Percentiles rank a stretch among this genome's conserved stretches.
Evolutionary conservation across 805 yeast species (phyloP).

Genomic region (Kodamaea fukazawae): DNA sequence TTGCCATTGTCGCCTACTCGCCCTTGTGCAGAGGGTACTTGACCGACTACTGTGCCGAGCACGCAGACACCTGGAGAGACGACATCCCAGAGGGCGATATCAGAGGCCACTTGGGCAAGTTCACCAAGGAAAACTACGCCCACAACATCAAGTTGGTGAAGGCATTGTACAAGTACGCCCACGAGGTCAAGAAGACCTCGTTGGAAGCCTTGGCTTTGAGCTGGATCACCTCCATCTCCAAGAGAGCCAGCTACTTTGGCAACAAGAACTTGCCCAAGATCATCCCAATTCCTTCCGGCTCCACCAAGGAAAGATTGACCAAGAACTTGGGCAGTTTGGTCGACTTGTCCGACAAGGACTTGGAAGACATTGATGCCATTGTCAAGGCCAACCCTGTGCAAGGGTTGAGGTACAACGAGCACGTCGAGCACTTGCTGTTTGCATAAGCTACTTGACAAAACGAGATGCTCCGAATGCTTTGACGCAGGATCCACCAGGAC

Average conservation of each 20-base stretch:
- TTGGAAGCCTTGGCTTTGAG: conserved; percentile 53
- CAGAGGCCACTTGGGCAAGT: conserved; percentile 52
- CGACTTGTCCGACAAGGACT: conserved; percentile 54
- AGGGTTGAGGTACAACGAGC: conserved; percentile 56
- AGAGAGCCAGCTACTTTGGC: conserved; percentile 51
- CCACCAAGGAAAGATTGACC: conserved; percentile 54
- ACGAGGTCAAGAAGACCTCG: conserved; percentile 43
- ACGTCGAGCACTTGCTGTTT: conserved; percentile 4
- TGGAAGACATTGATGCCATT: conserved; percentile 49
- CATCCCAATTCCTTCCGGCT: conserved; percentile 80
- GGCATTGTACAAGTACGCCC: conserved; percentile 49
- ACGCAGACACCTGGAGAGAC: conserved; percentile 25
- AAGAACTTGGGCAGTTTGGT: conserved; percentile 52
- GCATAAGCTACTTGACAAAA: no score
- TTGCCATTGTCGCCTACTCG: conserved; percentile 77
- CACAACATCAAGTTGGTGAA: conserved; percentile 52
- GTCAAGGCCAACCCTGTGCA: conserved; percentile 41
- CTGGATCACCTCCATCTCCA: conserved; percentile 59
- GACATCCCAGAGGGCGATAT: conserved; percentile 59
- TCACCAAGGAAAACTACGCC: conserved; percentile 52
- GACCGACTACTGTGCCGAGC: conserved; percentile 55
- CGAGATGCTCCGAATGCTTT: no score
- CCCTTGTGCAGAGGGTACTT: conserved; percentile 80
- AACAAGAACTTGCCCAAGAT: conserved; percentile 47
- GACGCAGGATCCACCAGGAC: no score